Evolutionary conservation across 2,329 filamentous ascomycete species (phyloP), one percentile per base, ranked within the genome.

Genomic region (Fusarium anguioides): DNA sequence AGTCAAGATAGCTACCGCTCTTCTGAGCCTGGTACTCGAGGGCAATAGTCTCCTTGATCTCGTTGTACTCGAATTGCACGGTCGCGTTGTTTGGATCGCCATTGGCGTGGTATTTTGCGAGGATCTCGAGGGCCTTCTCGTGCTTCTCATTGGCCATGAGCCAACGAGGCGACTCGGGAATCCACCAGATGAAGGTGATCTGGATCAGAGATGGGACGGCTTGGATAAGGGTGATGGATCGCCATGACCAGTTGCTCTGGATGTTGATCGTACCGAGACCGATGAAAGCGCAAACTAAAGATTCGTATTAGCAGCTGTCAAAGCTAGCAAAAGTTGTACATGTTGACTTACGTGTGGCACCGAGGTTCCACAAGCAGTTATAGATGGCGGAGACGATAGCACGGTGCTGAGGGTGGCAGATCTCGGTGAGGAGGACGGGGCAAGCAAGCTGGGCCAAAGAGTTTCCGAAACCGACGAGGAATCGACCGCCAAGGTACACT

Each of bases 391-490:
- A 91, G 50, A 91, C 82, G 18, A 84, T 85, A 26, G 84, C 88
- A 72, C 89, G 86, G 73, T 91, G 88, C 73, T 91, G 89, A 26
- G 89, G 88, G 72, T 91, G 89, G 77, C 85, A 87, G 63, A 91
- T 84, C 79, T 91, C 89, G 8, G 86, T 87, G 11, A 91, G 81
- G 6, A 91, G 81, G 39, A 91, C 80, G 3, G 88, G 88, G 18
- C 87, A 88, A 7, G 85, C 83, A 77, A 89, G 85, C 71, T 90
- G 88, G 0, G 87, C 81, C 39, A 91, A 77, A 39, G 85, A 87
- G 79, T 89, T 89, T 49, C 89, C 89, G 70, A 92, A 91, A 62
- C 90, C 90, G 53, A 81, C 74, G 8, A 76, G 69, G 54, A 79
- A 77, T 31, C 77, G 66, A 29, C 82, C 82, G 74, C 47, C 77